Base-by-base conservation (phyloP, 2,329 filamentous ascomycete genomes). In the Paracoccidioides lutzii region DNA sequence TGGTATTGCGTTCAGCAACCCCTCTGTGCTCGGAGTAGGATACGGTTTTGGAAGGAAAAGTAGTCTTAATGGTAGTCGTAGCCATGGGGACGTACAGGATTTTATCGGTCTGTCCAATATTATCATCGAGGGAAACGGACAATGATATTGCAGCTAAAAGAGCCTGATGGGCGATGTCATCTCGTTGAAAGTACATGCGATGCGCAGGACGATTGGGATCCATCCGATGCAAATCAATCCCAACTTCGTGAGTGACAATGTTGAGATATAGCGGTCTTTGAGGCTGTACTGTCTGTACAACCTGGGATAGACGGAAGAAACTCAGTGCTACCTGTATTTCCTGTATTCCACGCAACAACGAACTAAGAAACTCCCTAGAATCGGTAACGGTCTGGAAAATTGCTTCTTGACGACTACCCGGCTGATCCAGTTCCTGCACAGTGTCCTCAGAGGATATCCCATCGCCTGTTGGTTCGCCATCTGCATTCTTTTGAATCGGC, bases 11-110 rank as follows among this genome's bases (percentile, higher is more conserved):
- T 70, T 97, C 90, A 61, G 87, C 85, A 61, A 87, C 85, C 41
- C 81, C 84, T 61, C 85, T 85, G 38, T 85, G 80, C 57, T 84
- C 80, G 1, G 84, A 81, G 54, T 90, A 80, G 66, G 91, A 87
- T 9, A 98, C 84, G 0, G 90, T 95, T 71, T 97, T 96, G 10
- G 93, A 94, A 5, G 91, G 91, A 6, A 97, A 74, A 0, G 94
- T 98, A 0, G 93, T 97, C 69, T 91, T 89, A 58, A 97, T 82
- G 0, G 85, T 98, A 2, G 90, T 95, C 1, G 93, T 98, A 22
- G 91, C 88, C 93, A 98, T 97, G 0, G 93, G 93, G 45, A 98
- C 81, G 68, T 98, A 98, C 28, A 95, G 73, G 57, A 98, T 79
- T 54, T 91, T 84, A 67, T 96, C 89, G 0, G 88, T 85, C 63